Evolutionary conservation across 345 rosid genomes (phyloP), one percentile per base, ranked within the genome.

Genomic region (Anastatica hierochuntica): DNA sequence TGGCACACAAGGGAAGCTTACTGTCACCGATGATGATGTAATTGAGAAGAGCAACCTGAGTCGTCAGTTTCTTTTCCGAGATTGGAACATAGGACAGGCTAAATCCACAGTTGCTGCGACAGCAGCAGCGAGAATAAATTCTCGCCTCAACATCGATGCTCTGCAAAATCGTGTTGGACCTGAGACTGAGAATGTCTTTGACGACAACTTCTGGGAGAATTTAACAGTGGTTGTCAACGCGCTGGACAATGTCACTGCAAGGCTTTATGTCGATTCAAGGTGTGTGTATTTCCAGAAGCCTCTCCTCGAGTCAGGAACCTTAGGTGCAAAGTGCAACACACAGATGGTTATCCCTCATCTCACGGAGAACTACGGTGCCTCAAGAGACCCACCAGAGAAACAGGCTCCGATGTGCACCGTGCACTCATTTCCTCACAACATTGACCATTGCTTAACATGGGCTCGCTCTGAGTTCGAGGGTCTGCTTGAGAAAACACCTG

Each of bases 401-500:
- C 97, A 88, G 72, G 97, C 97, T 14, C 95, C 97, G 1, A 88
- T 88, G 97, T 88, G 95, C 74, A 88, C 97, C 4, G 87, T 85
- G 54, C 97, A 88, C 66, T 88, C 97, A 2, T 88, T 88, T 75
- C 97, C 95, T 8, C 97, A 88, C 73, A 88, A 88, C 68, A 88
- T 88, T 34, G 97, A 88, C 68, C 97, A 88, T 63, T 88, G 97
- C 72, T 62, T 88, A 59, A 83, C 97, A 37, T 88, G 95, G 97
- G 95, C 95, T 66, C 81, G 87, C 20, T 88, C 97, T 18, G 97
- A 88, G 64, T 88, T 88, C 48, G 97, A 88, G 77, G 97, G 95
- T 49, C 73, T 85, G 54, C 80, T 88, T 53, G 97, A 88, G 78
- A 88, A 88, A 67, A 81, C 84, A 62, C 95, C 97, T 2, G 72